Evolutionary conservation across 2,329 filamentous ascomycete genomes (phyloP).

Genomic region (Onygena corvina): DNA sequence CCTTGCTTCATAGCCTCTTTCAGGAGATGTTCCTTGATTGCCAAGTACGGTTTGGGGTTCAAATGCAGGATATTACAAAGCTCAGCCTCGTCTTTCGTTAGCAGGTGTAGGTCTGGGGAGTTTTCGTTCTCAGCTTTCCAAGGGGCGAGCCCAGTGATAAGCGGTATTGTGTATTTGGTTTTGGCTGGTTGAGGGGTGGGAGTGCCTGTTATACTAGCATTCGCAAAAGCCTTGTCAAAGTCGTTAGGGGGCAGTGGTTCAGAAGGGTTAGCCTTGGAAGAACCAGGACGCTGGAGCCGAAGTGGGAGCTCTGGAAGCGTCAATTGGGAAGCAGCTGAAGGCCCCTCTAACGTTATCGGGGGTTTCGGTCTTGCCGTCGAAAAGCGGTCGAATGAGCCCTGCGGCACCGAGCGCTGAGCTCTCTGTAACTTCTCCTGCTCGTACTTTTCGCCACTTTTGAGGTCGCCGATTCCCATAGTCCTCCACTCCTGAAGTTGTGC

Average conservation of each 20-base stretch:
- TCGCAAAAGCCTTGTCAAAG: conserved; percentile 44
- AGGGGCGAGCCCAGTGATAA: conserved; percentile 35
- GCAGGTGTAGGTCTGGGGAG: conserved; percentile 65
- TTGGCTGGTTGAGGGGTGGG: conserved; percentile 32
- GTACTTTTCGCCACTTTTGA: conserved; percentile 81
- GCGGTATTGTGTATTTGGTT: conserved; percentile 42
- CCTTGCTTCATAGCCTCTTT: conserved; percentile 83
- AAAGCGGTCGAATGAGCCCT: conserved; percentile 76
- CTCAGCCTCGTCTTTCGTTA: conserved; percentile 73
- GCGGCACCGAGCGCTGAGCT: conserved; percentile 52
- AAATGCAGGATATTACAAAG: conserved; percentile 74
- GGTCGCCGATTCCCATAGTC: conserved; percentile 66
- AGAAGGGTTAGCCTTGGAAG: conserved; percentile 21
- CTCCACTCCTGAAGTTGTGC: conserved; percentile 89
- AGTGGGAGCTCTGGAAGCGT: conserved; percentile 67
- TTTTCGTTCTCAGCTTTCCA: conserved; percentile 62
- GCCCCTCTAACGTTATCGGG: conserved; percentile 56
- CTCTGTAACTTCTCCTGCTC: conserved; percentile 75
- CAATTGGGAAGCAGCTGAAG: conserved; percentile 61
- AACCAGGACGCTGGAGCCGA: conserved; percentile 39
- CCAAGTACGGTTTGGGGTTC: conserved; percentile 87
- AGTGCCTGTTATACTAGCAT: conserved; percentile 38
- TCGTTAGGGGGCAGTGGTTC: conserved; percentile 38
- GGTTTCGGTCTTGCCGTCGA: conserved; percentile 61
- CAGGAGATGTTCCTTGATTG: conserved; percentile 85